phyloP scores from a whole-genome alignment of 2,329 filamentous ascomycete species.

The Grosmannia clavigera region DNA sequence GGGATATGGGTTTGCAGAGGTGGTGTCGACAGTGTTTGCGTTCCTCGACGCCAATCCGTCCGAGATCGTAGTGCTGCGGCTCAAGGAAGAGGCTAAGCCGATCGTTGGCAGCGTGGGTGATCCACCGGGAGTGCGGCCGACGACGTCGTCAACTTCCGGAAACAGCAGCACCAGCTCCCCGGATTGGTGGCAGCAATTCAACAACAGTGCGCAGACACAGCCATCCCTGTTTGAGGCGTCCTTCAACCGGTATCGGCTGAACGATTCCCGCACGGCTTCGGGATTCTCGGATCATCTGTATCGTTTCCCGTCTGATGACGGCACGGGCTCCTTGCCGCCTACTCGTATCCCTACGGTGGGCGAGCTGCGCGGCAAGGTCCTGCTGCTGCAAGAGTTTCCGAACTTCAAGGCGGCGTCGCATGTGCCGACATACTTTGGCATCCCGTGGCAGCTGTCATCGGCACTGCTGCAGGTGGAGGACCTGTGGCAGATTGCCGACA shows the following conservation, averaged over 20 bases:
- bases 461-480: conserved; percentile 34
- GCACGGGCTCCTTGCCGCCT: conserved; percentile 12
- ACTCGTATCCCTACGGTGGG: conserved; percentile 29
- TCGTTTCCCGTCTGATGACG: conserved; percentile 2
- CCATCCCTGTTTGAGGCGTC: conserved; percentile 28
- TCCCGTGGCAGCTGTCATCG: conserved; percentile 28
- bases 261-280: conserved; percentile 20
- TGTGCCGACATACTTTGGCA: conserved; percentile 22
- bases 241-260: conserved; percentile 27
- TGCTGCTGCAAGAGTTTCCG: conserved; percentile 36
- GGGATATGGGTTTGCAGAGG: conserved; percentile 29
- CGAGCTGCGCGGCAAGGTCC: conserved; percentile 30
- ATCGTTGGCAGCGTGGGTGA: conserved; percentile 14
- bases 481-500: conserved; percentile 30
- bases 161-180: neutral
- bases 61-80: conserved; percentile 35
- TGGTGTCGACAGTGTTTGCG: conserved; percentile 28
- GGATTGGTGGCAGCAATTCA: neutral
- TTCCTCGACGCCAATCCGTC: conserved; percentile 33
- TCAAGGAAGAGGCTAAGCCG: conserved; percentile 33
- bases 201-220: neutral
- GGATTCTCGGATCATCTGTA: conserved; percentile 26
- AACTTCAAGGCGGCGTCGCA: conserved; percentile 9
- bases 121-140: conserved; percentile 2
- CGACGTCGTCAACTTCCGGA: neutral